Percentiles rank a stretch among this genome's conserved stretches.
Evolutionary conservation across 805 yeast genomes (phyloP).

Genomic region (Brettanomyces bruxellensis): DNA sequence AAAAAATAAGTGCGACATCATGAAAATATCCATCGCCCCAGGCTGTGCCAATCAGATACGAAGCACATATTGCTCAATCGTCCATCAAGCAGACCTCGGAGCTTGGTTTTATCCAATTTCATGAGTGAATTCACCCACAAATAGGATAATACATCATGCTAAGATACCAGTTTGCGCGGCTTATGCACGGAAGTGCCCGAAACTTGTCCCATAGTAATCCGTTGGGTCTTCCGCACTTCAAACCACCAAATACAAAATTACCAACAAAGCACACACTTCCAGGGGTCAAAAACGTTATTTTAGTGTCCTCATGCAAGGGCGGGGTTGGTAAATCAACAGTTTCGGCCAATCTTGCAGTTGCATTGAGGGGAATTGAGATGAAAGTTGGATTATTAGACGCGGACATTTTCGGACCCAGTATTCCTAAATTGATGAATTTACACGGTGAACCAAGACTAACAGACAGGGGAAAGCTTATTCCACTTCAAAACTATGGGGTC

Average conservation of each 20-base stretch:
- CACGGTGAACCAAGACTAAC: conserved; percentile 59
- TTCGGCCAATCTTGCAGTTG: conserved; percentile 57
- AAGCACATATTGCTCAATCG: no score
- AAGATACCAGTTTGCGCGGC: no score
- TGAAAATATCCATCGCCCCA: no score
- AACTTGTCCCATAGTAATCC: neutral
- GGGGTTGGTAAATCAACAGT: conserved; percentile 81
- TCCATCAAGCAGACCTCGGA: no score
- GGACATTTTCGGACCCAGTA: conserved; percentile 79
- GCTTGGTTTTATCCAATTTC: no score
- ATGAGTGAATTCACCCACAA: no score
- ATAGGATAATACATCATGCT: no score
- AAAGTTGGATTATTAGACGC: conserved; percentile 68
- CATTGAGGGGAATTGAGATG: conserved; percentile 43
- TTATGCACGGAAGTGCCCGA: neutral
- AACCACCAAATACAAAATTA: conserved; percentile 36
- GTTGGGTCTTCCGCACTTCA: conserved; percentile 35
- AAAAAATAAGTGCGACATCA: no score
- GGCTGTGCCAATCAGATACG: no score
- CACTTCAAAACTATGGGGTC: conserved; percentile 64
- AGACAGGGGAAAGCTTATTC: conserved; percentile 45
- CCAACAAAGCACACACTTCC: conserved; percentile 49
- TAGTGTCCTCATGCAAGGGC: conserved; percentile 72
- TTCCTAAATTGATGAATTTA: conserved; percentile 64
- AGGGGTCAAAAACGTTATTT: conserved; percentile 50